Base-by-base conservation (phyloP, 371 early-diverging fungal genomes). In the Funneliformis caledonium region DNA sequence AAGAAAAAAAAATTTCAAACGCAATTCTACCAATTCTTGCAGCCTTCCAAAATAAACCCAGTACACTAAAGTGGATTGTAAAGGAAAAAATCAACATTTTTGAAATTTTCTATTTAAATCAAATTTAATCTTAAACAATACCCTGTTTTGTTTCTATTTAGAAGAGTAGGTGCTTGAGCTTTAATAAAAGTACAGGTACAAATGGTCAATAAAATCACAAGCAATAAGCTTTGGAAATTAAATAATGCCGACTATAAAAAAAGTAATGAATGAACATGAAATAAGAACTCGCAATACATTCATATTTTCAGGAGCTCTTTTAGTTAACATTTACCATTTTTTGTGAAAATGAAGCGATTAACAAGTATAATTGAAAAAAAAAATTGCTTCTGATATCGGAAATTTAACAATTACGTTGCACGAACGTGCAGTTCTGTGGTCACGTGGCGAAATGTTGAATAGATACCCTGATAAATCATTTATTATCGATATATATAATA, bases 41-140 rank as follows among this genome's bases (percentile, higher is more conserved):
- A 16, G 92, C 91, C 83, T 97, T 97, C 97, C 97, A 97, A 80
- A 96, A 93, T 62, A 97, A 85, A 19, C 97, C 96, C 68, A 93
- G 85, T 5, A 95, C 80, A 26, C 96, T 93, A 82, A 4, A n/a
- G 33, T 33, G 56, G 12, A 9, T 75, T 11, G 19, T 3, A 1
- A 16, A 19, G 45, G 26, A 76, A 33, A 7, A 33, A 16, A 31
- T 31, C 31, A 22, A 26, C 26, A 61, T 10, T 65, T 72, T 37
- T 19, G 16, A 14, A 16, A 45, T 12, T 6, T 37, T 37, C 48
- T 11, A 42, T 62, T n/a, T 8, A 43, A 45, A 26, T 73, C 19
- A 72, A 22, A 10, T 48, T 47, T 72, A 37, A 77, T 76, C 16
- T 45, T 12, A 78, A 64, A 22, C 10, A 80, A 4, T 88, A 86